Conservation (phyloP, 345 rosid genomes). For the Cardamine resedifolia region DNA sequence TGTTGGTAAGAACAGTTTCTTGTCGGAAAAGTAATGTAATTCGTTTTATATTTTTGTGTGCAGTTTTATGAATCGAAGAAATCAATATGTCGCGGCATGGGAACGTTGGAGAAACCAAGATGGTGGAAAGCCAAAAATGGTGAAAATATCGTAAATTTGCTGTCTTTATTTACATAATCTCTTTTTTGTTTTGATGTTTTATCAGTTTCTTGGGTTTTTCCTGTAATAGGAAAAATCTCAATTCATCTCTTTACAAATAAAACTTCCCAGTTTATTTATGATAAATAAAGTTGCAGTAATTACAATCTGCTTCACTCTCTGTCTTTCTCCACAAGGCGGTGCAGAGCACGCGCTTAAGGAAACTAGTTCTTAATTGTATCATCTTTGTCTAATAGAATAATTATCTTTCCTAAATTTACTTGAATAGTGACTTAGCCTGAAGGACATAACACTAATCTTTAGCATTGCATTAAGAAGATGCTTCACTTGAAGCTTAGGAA, state of each 20-base stretch:
- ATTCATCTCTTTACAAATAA: constrained; percentile 16
- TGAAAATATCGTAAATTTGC: neutral
- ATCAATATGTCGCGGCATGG: constrained; percentile 27
- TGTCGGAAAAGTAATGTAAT: constrained; percentile 17
- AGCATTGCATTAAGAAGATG: neutral
- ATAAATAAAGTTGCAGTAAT: constrained; percentile 20
- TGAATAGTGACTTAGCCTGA: neutral
- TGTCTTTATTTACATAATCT: neutral
- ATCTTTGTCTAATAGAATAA: neutral
- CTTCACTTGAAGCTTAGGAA: neutral
- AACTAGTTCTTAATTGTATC: neutral
- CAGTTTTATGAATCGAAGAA: constrained; percentile 31
- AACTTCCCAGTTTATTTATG: neutral
- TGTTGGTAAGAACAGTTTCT: constrained; percentile 17
- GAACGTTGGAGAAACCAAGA: constrained; percentile 28
- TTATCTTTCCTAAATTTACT: neutral
- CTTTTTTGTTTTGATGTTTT: neutral
- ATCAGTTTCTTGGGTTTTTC: neutral
- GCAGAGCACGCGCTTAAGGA: neutral
- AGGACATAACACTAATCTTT: neutral
- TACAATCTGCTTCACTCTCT: constrained; percentile 9
- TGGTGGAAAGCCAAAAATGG: constrained; percentile 16
- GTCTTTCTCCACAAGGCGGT: neutral
- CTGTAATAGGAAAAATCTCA: neutral
- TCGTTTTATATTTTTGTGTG: neutral